These are phyloP conservation scores for Hyaloscypha bicolor DNA, from an alignment of 495 filamentous ascomycete genomes.

Conservation along the genomic window DNA sequence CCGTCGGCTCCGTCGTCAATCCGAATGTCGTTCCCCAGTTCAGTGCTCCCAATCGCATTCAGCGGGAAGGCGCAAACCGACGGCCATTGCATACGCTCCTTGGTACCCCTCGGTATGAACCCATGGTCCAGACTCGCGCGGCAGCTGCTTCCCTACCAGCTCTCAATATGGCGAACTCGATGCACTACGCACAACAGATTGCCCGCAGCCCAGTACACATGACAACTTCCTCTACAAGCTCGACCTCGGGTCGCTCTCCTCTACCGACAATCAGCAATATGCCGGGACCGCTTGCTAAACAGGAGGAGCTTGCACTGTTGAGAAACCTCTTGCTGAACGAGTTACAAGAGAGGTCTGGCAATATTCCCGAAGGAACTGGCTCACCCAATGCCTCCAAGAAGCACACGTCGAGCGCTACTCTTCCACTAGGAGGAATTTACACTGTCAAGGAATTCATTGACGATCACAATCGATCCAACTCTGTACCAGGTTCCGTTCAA, in stretches of 20 bases:
- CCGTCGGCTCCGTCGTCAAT: slow-evolving; percentile 35
- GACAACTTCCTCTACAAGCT: not conserved
- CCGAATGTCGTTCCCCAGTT: slow-evolving; percentile 29
- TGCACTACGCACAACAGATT: slow-evolving; percentile 31
- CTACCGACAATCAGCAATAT: not conserved
- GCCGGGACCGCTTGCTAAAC: not conserved
- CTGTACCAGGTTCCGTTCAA: slow-evolving; percentile 10
- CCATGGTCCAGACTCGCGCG: slow-evolving; percentile 13
- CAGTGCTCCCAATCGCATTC: slow-evolving; percentile 33
- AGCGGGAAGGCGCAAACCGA: slow-evolving; percentile 31
- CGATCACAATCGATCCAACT: not conserved
- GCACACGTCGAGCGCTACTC: not conserved
- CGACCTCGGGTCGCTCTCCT: not conserved
- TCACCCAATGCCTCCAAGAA: not conserved
- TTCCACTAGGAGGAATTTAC: not conserved
- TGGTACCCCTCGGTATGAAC: slow-evolving; percentile 11
- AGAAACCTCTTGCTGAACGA: not conserved
- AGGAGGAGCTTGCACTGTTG: not conserved
- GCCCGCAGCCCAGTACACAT: slow-evolving; percentile 4
- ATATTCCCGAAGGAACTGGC: not conserved
- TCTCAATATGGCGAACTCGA: slow-evolving; percentile 26
- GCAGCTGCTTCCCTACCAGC: slow-evolving; percentile 25
- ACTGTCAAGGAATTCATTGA: slow-evolving; percentile 5
- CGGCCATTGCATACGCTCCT: slow-evolving; percentile 24
- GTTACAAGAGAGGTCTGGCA: not conserved